Evolutionary conservation across 1,139 yeast genomes (phyloP), one percentile per base, ranked within the genome.

Genomic region (Torulaspora pretoriensis): DNA sequence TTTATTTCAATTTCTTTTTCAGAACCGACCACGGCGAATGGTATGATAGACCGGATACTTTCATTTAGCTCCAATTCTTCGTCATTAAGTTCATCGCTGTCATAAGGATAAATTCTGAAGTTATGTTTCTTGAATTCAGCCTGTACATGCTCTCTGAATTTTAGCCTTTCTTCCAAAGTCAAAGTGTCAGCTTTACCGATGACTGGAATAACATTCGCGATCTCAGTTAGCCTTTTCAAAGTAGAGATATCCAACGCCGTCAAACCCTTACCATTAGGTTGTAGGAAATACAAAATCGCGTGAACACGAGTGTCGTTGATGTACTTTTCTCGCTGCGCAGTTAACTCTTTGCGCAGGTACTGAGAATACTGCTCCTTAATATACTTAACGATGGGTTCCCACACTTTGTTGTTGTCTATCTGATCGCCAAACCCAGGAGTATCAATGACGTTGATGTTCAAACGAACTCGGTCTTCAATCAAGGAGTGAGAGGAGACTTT

Each of bases 371-470:
- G 98, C 67, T 92, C 98, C 71, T 90, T 89, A 65, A 92, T 88
- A 69, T 90, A 90, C 69, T 88, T 89, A 57, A 90, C 83, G 57
- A 92, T 83, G 37, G 97, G 97, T 58, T 92, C 97, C 97, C 97
- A 92, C 62, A 90, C 92, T 68, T 85, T 84, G 60, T 89, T 96
- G 68, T 92, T 92, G 70, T 92, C 88, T 59, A 92, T 84, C 68
- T 87, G 96, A 70, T 92, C 98, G 32, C 96, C 97, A 71, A 88
- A 92, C 7, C 98, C 98, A 9, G 97, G 97, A 7, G 97, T 92
- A 65, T 92, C 98, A 64, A 92, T 86, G 48, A 90, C 81, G 58
- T 88, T 90, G 53, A 92, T 71, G 60, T 84, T 83, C 64, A 92
- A 78, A 48, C 83, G 80, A 49, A 92, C 98, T 55, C 85, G 86